Evolutionary conservation across 768 basidiomycete genomes (phyloP), one percentile per base, ranked within the genome.

Genomic region (Chalciporus pseudorubinellus): DNA sequence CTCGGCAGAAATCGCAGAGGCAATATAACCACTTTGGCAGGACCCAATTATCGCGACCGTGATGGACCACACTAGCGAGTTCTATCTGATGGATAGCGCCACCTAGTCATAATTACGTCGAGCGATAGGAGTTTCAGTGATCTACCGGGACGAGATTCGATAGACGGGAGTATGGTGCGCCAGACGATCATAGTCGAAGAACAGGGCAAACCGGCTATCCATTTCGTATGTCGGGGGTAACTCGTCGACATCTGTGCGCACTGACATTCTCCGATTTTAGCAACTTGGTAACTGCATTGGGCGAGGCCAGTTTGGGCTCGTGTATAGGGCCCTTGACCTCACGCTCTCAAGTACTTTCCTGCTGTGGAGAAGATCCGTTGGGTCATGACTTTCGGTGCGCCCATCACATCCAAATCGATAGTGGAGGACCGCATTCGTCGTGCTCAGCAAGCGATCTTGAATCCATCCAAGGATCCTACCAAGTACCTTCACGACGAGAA

Each of bases 241-340:
- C 20, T 24, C 13, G 36, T 39, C 48, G 19, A 43, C 28, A 18
- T 33, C 39, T 43, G 14, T 54, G 36, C 45, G 50, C n/a, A n/a
- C 55, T 64, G 21, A 59, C 22, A 40, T 33, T 34, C 46, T 29
- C 34, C 18, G 9, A 39, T 48, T 58, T 24, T 64, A 98, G 95
- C 93, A 95, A 94, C 78, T 99, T 18, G 95, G 95, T 26, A 95
- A 97, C 70, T 95, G 92, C 67, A 95, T 99, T 57, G 95, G 95
- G 2, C 85, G 90, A 44, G 95, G 95, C 8, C 95, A 98, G 73
- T 98, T 98, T 68, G 95, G 95, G 24, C 83, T 93, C 9, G 95
- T 98, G 6, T 98, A 95, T 68, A 84, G 92, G 13, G 95, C 95
- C 12, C 77, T 99, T 51, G 95, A 99, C 67, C 73, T 98, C 67